A percentile compares a stretch with the other conserved stretches of the same genome.
Evolutionary conservation across 306 rosid genomes (phyloP).

Genomic region (Glycine tomentella): DNA sequence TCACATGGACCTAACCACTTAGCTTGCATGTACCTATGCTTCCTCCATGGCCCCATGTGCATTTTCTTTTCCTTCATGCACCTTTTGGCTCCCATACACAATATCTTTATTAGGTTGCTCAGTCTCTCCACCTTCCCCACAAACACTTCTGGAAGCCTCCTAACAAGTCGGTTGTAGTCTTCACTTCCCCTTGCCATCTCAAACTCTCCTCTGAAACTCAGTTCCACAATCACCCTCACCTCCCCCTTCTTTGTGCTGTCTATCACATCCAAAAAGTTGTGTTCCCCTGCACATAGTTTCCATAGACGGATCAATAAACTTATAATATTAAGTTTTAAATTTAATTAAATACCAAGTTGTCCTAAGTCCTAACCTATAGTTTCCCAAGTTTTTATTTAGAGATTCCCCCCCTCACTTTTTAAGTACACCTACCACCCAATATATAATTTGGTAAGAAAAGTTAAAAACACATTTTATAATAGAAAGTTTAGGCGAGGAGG

Average conservation of each 20-base stretch:
- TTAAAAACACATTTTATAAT: too few relatives aligned
- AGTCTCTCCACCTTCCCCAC: slow-evolving; percentile 87
- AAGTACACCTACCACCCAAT: too few relatives aligned
- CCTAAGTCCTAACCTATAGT: too few relatives aligned
- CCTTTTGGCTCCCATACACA: slow-evolving; percentile 75
- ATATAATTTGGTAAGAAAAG: too few relatives aligned
- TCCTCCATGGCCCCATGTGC: slow-evolving; percentile 98
- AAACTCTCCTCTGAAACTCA: slow-evolving; percentile 77
- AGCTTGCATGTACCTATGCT: slow-evolving; percentile 80
- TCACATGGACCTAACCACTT: slow-evolving; percentile 87
- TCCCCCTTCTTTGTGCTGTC: slow-evolving; percentile 68
- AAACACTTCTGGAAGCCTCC: slow-evolving; percentile 72
- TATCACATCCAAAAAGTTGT: slow-evolving; percentile 76
- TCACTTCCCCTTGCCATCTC: slow-evolving; percentile 81
- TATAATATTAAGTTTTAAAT: neutral
- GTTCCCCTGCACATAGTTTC: slow-evolving; percentile 53
- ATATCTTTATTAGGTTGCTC: slow-evolving; percentile 57
- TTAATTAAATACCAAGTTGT: too few relatives aligned
- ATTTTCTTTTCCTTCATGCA: slow-evolving; percentile 88
- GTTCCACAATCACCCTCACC: slow-evolving; percentile 74
- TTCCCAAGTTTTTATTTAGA: neutral
- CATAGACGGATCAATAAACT: slow-evolving; percentile 1
- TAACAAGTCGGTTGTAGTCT: slow-evolving; percentile 65
- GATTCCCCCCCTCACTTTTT: too few relatives aligned
- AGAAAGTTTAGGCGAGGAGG: too few relatives aligned